Base-by-base conservation (phyloP, 805 yeast genomes). In the Zygosaccharomyces pseudorouxii region DNA sequence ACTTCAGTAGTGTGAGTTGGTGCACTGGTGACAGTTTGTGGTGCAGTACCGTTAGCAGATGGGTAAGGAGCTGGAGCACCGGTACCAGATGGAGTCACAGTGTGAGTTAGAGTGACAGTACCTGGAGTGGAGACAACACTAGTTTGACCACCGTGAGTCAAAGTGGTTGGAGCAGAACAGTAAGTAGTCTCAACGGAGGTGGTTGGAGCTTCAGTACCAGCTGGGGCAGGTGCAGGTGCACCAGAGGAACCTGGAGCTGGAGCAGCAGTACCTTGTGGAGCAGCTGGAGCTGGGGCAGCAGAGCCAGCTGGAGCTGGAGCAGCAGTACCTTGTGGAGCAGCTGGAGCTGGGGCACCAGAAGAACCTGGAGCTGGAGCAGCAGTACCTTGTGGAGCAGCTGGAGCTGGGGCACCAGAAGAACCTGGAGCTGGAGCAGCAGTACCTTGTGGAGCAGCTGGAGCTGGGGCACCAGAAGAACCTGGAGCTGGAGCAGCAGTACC, bases 1-100 rank as follows among this genome's bases (percentile, higher is more conserved):
- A 81, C 82, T 55, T 31, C 16, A 14, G 36, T 31, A 14, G 36
- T 16, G 11, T 14, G 20, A 31, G 18, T 18, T 31, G 36, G 20
- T n/a, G 20, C 10, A 16, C 3, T 14, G 7, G 36, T 16, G 35
- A 30, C 35, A 4, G 36, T 25, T 25, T 8, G 10, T 14, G 36
- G 11, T 5, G 36, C 11, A 14, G 36, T 5, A 31, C 22, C 36
- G 22, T 16, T 31, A 16, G 22, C 10, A 31, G 36, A 31, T 31
- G 36, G 36, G 20, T 3, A 14, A 4, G 36, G 36, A 31, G 36
- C 36, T n/a, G 19, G 19, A 31, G 36, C 18, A 31, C 36, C 36
- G 4, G 36, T 16, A 31, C 20, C 36, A 31, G 36, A 31, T 31
- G 36, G 36, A 31, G 36, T 16, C 9, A 31, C 36, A 31, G 36